These are phyloP conservation scores for Aureococcus anophagefferens DNA, from an alignment of 108 stramenopile genomes.

Conservation along the genomic window DNA sequence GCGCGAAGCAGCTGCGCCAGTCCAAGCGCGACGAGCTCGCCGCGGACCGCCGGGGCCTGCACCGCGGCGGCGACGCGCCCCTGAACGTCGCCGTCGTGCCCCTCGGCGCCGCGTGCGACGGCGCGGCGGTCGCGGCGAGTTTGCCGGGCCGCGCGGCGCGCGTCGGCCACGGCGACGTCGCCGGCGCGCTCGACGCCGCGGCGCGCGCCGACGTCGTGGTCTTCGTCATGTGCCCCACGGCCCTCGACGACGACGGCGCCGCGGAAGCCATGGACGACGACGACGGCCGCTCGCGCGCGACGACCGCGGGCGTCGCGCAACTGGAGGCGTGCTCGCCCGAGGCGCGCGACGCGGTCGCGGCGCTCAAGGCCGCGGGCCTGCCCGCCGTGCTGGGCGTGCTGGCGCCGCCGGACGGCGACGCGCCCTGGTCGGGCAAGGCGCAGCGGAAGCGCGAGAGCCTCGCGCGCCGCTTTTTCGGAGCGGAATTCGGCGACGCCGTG, in stretches of 20 bases:
- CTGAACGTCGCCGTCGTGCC: not conserved
- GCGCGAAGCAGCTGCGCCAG: not conserved
- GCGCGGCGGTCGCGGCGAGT: not conserved
- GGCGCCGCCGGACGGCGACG: constrained; percentile 34
- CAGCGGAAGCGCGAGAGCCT: constrained; percentile 12
- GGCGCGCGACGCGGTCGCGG: constrained; percentile 49
- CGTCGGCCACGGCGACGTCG: not conserved
- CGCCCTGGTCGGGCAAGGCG: constrained; percentile 10
- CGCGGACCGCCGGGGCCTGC: not conserved
- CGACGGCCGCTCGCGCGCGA: not conserved
- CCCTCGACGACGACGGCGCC: not conserved
- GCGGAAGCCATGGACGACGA: constrained; percentile 1
- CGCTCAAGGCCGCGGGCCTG: constrained; percentile 85
- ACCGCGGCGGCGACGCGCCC: not conserved
- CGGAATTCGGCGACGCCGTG: constrained; percentile 9
- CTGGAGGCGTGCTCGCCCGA: constrained; percentile 14
- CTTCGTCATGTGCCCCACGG: not conserved
- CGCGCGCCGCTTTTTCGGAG: constrained; percentile 32
- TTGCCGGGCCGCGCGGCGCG: not conserved
- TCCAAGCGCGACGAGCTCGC: not conserved
- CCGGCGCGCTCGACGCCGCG: not conserved
- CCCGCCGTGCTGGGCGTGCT: constrained; percentile 75
- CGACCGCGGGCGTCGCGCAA: not conserved
- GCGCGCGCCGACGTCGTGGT: not conserved
- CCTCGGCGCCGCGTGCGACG: not conserved